phyloP scores from a whole-genome alignment of 2,329 filamentous ascomycete genomes.

The Aspergillus sp. region DNA sequence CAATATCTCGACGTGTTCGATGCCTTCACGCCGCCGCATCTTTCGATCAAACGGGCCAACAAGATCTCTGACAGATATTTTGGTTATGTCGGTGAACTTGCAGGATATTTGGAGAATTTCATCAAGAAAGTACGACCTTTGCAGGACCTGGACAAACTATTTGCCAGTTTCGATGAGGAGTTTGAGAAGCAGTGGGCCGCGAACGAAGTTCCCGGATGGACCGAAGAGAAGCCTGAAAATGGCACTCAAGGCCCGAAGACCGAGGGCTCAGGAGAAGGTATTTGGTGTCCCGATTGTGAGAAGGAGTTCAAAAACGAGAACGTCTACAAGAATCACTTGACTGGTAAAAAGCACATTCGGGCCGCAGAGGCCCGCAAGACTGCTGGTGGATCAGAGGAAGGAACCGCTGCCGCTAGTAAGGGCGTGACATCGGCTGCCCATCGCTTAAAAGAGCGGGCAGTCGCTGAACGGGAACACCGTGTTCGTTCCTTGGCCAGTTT shows the following conservation, averaged over 20 bases:
- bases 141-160: conserved; percentile 73
- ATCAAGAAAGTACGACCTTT: conserved; percentile 76
- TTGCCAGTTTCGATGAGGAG: conserved; percentile 68
- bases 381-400: conserved; percentile 31
- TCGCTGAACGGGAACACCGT: conserved; percentile 81
- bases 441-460: conserved; percentile 74
- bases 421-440: conserved; percentile 19
- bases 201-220: conserved; percentile 73
- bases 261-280: conserved; percentile 55
- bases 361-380: conserved; percentile 59
- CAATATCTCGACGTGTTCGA: conserved; percentile 93
- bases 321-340: conserved; percentile 82
- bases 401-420: conserved; percentile 13
- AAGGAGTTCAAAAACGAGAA: conserved; percentile 95
- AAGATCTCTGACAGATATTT: conserved; percentile 94
- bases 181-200: conserved; percentile 78
- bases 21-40: conserved; percentile 65
- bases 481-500: conserved; percentile 69
- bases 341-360: conserved; percentile 85
- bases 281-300: conserved; percentile 87
- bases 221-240: conserved; percentile 43
- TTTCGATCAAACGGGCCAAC: conserved; percentile 67
- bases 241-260: conserved; percentile 39
- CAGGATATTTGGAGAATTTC: conserved; percentile 78
- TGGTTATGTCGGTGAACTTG: conserved; percentile 71